Evolutionary conservation across 345 rosid species (phyloP).

Genomic region (Gossypioides kirkii): DNA sequence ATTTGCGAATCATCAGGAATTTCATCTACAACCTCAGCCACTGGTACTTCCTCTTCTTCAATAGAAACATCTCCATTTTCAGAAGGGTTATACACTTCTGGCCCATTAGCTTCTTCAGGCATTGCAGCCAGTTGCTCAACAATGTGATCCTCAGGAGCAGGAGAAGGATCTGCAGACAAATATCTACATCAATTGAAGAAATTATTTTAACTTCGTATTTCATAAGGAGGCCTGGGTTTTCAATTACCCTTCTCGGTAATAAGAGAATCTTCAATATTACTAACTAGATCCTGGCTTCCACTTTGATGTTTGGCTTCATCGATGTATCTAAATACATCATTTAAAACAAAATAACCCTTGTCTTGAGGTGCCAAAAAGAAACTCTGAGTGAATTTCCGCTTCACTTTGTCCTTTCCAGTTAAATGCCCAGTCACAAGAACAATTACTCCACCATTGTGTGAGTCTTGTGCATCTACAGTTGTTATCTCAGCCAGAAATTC

Average conservation of each 20-base stretch:
- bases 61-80: slow-evolving; percentile 38
- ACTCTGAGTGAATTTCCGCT: slow-evolving; percentile 66
- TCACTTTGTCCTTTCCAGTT: slow-evolving; percentile 48
- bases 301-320: slow-evolving; percentile 35
- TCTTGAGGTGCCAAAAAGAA: slow-evolving; percentile 96
- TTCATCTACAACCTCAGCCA: slow-evolving; percentile 55
- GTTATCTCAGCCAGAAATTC: slow-evolving; percentile 52
- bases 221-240: not conserved
- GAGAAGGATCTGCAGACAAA: slow-evolving; percentile 26
- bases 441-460: slow-evolving; percentile 57
- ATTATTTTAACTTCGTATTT: not conserved
- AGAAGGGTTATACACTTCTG: slow-evolving; percentile 32
- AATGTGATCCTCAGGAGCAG: slow-evolving; percentile 29
- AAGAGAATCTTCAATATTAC: slow-evolving; percentile 28
- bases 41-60: slow-evolving; percentile 32
- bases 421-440: slow-evolving; percentile 83
- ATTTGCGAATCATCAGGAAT: slow-evolving; percentile 35
- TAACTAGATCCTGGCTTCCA: slow-evolving; percentile 23
- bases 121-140: slow-evolving; percentile 28
- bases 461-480: slow-evolving; percentile 78
- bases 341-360: slow-evolving; percentile 87
- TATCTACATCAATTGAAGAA: not conserved
- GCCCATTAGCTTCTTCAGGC: slow-evolving; percentile 33
- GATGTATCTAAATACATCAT: slow-evolving; percentile 78
- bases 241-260: slow-evolving; percentile 33